Conservation (phyloP, 2,329 filamentous ascomycete genomes). For the Penicillium hordei region DNA sequence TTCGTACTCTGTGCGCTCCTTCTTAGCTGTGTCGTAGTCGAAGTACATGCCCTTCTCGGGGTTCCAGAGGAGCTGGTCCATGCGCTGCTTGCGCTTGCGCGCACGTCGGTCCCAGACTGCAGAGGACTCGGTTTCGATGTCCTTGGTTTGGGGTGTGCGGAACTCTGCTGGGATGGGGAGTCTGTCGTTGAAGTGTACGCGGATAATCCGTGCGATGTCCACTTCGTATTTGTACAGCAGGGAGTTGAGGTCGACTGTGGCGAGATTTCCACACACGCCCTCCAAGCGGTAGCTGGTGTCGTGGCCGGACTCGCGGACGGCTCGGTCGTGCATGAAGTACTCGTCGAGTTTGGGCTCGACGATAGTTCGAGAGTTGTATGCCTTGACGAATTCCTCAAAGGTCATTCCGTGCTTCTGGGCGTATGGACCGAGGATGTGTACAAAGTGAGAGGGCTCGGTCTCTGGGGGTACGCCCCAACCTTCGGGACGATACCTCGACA, state of each 20-base stretch:
- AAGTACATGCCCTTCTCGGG: slow-evolving; percentile 94
- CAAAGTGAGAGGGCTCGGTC: slow-evolving; percentile 84
- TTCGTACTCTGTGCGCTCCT: slow-evolving; percentile 81
- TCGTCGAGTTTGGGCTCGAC: slow-evolving; percentile 85
- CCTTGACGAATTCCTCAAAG: slow-evolving; percentile 80
- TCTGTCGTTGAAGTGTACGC: slow-evolving; percentile 77
- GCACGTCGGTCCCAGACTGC: slow-evolving; percentile 88
- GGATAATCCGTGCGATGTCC: slow-evolving; percentile 85
- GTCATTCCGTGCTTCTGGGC: slow-evolving; percentile 78
- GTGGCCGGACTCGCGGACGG: slow-evolving; percentile 93
- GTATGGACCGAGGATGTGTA: slow-evolving; percentile 78
- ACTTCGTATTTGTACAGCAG: slow-evolving; percentile 95
- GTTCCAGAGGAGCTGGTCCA: slow-evolving; percentile 94
- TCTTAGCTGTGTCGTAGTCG: slow-evolving; percentile 86
- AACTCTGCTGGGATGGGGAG: slow-evolving; percentile 82
- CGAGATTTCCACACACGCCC: slow-evolving; percentile 79
- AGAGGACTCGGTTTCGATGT: slow-evolving; percentile 75
- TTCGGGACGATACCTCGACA: slow-evolving; percentile 81
- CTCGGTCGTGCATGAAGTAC: slow-evolving; percentile 94
- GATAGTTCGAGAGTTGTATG: slow-evolving; percentile 78
- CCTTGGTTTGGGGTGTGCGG: slow-evolving; percentile 63
- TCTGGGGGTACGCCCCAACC: slow-evolving; percentile 86
- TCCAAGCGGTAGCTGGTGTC: slow-evolving; percentile 95
- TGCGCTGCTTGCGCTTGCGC: slow-evolving; percentile 75
- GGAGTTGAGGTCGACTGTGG: slow-evolving; percentile 92